phyloP scores from a whole-genome alignment of 108 stramenopile genomes.

The Discostella stelligeroides region DNA sequence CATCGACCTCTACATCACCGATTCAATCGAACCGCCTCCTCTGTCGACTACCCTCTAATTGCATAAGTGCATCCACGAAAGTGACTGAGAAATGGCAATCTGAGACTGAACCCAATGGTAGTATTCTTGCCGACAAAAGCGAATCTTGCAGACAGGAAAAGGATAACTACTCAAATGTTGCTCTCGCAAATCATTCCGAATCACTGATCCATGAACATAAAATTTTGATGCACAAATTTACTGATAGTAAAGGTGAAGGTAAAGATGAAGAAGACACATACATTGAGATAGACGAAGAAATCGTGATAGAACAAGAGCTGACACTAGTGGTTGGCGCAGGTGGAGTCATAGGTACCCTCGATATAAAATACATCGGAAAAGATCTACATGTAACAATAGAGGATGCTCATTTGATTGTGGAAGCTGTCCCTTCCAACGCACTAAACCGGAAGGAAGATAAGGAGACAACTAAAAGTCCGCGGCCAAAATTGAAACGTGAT shows the following conservation, averaged over 20 bases:
- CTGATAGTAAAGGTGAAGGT: constrained; percentile 26
- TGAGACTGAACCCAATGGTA: neutral
- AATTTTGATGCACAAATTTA: neutral
- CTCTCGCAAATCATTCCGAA: too few species aligned
- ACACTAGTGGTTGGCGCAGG: constrained; percentile 65
- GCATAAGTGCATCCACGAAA: constrained; percentile 2
- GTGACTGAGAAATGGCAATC: neutral
- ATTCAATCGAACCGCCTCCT: constrained; percentile 23
- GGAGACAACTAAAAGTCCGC: constrained; percentile 17
- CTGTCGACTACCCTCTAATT: constrained; percentile 28
- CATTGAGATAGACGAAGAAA: constrained; percentile 54
- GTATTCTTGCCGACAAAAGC: too few species aligned
- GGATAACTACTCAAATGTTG: too few species aligned
- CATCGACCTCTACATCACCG: constrained; percentile 37
- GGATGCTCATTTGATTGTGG: constrained; percentile 75
- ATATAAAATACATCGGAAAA: constrained; percentile 68
- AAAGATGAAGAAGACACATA: constrained; percentile 59
- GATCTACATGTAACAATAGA: constrained; percentile 77
- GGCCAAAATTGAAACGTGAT: constrained; percentile 27
- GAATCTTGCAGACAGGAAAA: neutral
- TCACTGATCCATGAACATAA: too few species aligned
- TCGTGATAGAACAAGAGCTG: constrained; percentile 47
- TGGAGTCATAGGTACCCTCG: constrained; percentile 72
- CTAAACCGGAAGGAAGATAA: constrained; percentile 29
- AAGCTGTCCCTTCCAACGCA: constrained; percentile 52